Base-by-base conservation (phyloP, 495 filamentous ascomycete genomes). In the Neurospora sp. region DNA sequence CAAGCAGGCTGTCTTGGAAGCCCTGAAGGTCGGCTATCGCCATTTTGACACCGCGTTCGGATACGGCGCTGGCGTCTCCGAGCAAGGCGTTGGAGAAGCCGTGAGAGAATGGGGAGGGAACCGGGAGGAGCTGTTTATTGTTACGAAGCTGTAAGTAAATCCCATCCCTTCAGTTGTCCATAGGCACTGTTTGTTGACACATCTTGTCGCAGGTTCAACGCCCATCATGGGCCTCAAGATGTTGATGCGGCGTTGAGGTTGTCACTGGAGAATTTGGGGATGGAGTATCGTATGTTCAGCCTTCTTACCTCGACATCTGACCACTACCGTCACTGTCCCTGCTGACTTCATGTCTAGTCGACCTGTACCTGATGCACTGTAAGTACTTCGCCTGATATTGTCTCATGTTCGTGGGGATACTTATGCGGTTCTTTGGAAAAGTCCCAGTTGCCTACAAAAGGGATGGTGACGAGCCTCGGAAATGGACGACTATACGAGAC, bases 21-120 rank as follows among this genome's bases (percentile, higher is more conserved):
- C 84, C 11, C 74, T 84, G 28, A 73, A 77, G 6, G 54, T 73
- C 17, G 81, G 84, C 0, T 84, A 85, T 73, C 76, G 80, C 21
- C 82, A 84, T 43, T 80, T 85, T 31, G 83, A 85, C 69, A 78
- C 77, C 13, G 83, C 84, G 21, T 76, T 78, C 71, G 76, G 80
- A 5, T 85, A 86, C 39, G 78, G 79, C 10, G 15, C 39, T 17
- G 39, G 39, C 15, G 42, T 43, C 17, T 85, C 83, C 62, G 84
- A 85, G 72, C 77, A 73, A 24, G 82, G 83, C 37, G 78, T 84
- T 71, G 84, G 82, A 1, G 78, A 78, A 71, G 82, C 78, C 11
- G 83, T 84, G 74, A 80, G 79, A 24, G 82, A 82, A 71, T 77
- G 76, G 11, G 78, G 81, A 1, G 75, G 82, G 54, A 73, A 75